phyloP scores from a whole-genome alignment of 345 rosid genomes.

The Abelmoschus esculentus region DNA sequence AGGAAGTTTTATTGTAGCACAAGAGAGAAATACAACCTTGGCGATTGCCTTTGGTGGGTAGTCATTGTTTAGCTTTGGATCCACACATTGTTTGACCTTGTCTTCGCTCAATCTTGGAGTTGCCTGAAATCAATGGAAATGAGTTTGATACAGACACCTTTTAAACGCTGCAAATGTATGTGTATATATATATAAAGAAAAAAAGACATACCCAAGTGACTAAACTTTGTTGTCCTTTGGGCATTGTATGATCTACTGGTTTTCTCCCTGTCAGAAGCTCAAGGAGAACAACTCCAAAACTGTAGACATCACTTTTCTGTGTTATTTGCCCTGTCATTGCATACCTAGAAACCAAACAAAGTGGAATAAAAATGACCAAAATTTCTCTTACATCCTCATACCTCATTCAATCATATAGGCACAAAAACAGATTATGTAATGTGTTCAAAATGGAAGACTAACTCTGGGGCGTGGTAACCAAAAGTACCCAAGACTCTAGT shows the following conservation, averaged over 20 bases:
- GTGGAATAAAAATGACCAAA: no score
- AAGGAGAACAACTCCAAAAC: slow-evolving; percentile 93
- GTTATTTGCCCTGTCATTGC: slow-evolving; percentile 71
- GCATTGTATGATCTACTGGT: slow-evolving; percentile 99
- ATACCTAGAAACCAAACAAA: slow-evolving; percentile 39
- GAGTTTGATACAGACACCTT: background rate
- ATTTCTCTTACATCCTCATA: background rate
- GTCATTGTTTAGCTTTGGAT: slow-evolving; percentile 85
- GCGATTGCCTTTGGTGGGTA: slow-evolving; percentile 96
- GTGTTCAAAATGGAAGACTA: slow-evolving; percentile 8
- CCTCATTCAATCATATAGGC: background rate
- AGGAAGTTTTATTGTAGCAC: no score
- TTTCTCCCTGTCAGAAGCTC: slow-evolving; percentile 94
- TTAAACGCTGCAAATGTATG: no score
- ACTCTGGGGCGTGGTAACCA: slow-evolving; percentile 99
- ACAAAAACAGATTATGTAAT: no score
- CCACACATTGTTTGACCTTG: slow-evolving; percentile 96
- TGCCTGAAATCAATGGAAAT: slow-evolving; percentile 38
- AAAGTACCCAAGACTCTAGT: slow-evolving; percentile 98
- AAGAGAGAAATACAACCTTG: slow-evolving; percentile 41
- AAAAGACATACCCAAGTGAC: slow-evolving; percentile 67
- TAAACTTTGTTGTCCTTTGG: slow-evolving; percentile 96
- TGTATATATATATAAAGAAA: no score
- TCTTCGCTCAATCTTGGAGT: slow-evolving; percentile 32
- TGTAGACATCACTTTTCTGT: slow-evolving; percentile 61